Base-by-base conservation (phyloP, 1,139 yeast genomes). In the Suhomyces maxii region DNA sequence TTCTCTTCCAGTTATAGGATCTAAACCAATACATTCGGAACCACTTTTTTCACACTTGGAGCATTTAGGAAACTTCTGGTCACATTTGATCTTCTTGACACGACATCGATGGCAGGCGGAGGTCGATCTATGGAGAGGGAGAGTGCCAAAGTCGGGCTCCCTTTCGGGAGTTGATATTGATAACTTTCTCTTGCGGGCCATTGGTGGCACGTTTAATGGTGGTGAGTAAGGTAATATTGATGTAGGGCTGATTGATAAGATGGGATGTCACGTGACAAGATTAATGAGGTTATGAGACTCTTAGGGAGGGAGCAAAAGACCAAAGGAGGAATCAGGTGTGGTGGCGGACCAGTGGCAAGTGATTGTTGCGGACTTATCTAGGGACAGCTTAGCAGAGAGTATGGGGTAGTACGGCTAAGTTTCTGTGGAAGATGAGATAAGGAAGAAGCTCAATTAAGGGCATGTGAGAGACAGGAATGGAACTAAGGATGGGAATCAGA, bases 71-170 rank as follows among this genome's bases (percentile, higher is more conserved):
- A 87, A 85, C 54, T 80, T 80, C 53, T 86, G 91, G 55, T 90
- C 95, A 68, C 97, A 90, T 58, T 83, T 83, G 46, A 89, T 81
- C 65, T 90, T 90, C 59, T 89, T 84, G 47, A 73, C 63, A 25
- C 96, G 77, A 57, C 97, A 90, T 45, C 96, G 71, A 56, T 84
- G 86, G 60, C 97, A 90, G 1, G 97, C 96, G 0, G 89, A 80
- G 18, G 86, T 84, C 0, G 86, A 73, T 46, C 87, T 59, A 2
- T 84, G 68, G 10, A 43, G 37, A 8, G 46, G 39, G 4, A 13
- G 34, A 37, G 5, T 28, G 11, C 5, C 31, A 2, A 28, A 11
- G 6, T 11, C 31, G 5, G 31, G 11, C n/a, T 3, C 31, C 11
- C 11, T 28, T 9, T 11, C 11, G 3, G 31, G 31, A 9, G 9